Evolutionary conservation across 306 rosid genomes (phyloP).

Genomic region (Cajanus cajan): DNA sequence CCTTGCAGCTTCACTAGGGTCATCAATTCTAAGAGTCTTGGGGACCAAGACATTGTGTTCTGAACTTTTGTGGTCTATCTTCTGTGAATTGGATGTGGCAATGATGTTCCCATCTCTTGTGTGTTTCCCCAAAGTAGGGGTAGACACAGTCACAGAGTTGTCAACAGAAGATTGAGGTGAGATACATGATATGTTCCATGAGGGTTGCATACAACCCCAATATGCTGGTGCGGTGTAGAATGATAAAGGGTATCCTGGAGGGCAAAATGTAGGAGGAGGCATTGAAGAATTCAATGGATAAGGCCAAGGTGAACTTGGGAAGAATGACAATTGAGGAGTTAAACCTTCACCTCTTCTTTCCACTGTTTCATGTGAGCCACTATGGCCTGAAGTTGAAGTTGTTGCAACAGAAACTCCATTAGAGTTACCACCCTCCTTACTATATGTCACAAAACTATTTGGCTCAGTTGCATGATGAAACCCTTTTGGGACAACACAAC

Average conservation of each 20-base stretch:
- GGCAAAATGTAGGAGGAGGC: slow-evolving; percentile 55
- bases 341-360: slow-evolving; percentile 41
- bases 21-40: slow-evolving; percentile 70
- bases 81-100: slow-evolving; percentile 31
- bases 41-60: slow-evolving; percentile 56
- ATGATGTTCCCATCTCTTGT: slow-evolving; percentile 64
- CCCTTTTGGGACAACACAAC: slow-evolving; percentile 34
- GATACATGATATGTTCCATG: slow-evolving; percentile 55
- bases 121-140: slow-evolving; percentile 70
- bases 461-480: slow-evolving; percentile 45
- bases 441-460: slow-evolving; percentile 32
- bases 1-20: slow-evolving; percentile 67
- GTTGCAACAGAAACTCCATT: slow-evolving; percentile 52
- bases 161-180: slow-evolving; percentile 43
- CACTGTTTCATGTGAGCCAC: slow-evolving; percentile 38
- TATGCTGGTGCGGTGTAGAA: slow-evolving; percentile 58
- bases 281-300: slow-evolving; percentile 52
- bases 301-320: slow-evolving; percentile 57
- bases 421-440: slow-evolving; percentile 45
- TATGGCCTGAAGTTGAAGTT: slow-evolving; percentile 43
- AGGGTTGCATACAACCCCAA: slow-evolving; percentile 62
- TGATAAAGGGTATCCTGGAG: slow-evolving; percentile 64
- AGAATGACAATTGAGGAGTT: slow-evolving; percentile 54
- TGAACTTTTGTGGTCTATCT: slow-evolving; percentile 33
- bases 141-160: slow-evolving; percentile 31